Evolutionary conservation across 148 eudicot species (phyloP).

Genomic region (Simmondsia chinensis): DNA sequence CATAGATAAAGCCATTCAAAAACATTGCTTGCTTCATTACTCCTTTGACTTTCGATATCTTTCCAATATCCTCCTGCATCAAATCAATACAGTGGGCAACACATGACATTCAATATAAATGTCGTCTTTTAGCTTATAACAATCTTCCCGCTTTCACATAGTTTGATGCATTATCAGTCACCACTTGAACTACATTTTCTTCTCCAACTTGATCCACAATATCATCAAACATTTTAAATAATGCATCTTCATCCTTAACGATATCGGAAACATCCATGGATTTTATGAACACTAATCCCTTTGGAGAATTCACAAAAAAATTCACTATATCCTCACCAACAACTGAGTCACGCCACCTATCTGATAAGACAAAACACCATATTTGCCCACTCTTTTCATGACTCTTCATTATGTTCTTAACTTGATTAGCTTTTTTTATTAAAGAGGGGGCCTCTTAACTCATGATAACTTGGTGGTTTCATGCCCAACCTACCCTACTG

Average conservation of each 20-base stretch:
- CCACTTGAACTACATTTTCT: conserved; percentile 9
- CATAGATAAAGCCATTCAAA: not conserved
- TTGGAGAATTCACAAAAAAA: conserved; percentile 4
- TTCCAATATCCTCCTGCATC: conserved; percentile 10
- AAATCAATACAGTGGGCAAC: conserved; percentile 8
- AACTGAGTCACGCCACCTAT: conserved; percentile 12
- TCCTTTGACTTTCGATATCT: not conserved
- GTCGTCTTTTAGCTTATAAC: not conserved
- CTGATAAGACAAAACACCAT: not conserved
- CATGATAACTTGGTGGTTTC: conserved; percentile 8
- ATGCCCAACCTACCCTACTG: conserved; percentile 2
- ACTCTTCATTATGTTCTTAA: not conserved
- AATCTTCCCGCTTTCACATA: conserved; percentile 6
- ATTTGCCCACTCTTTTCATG: not conserved
- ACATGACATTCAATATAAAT: conserved; percentile 5
- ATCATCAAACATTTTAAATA: conserved; percentile 4
- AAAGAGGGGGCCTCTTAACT: conserved; percentile 5
- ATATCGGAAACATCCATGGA: conserved; percentile 11
- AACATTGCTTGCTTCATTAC: conserved; percentile 3
- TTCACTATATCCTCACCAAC: conserved; percentile 8
- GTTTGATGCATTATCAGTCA: conserved; percentile 5
- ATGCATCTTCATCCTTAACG: conserved; percentile 2
- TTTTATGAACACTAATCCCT: conserved; percentile 5
- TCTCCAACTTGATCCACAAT: conserved; percentile 8
- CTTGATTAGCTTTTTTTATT: conserved; percentile 2